These are phyloP conservation scores for Wickerhamomyces pijperi DNA, from an alignment of 805 yeast species.

Conservation along the genomic window DNA sequence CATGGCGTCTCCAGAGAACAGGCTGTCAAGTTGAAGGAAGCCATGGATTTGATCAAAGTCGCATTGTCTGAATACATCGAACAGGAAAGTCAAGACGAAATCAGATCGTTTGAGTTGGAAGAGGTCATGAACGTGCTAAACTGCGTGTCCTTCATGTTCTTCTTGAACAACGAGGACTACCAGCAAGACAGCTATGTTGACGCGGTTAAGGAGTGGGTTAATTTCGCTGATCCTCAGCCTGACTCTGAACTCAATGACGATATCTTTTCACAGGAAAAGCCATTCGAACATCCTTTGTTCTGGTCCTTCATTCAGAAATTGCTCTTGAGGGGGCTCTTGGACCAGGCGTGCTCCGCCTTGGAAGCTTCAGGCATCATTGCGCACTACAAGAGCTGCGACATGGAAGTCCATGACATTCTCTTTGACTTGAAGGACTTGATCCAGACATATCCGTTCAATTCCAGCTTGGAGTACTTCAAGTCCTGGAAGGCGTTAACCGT, in stretches of 20 bases:
- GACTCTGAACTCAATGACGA: conserved; percentile 36
- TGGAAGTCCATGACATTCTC: conserved; percentile 19
- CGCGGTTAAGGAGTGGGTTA: conserved; percentile 43
- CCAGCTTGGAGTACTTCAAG: conserved; percentile 20
- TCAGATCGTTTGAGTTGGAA: conserved; percentile 26
- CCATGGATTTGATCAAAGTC: conserved; percentile 21
- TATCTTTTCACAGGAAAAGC: conserved; percentile 30
- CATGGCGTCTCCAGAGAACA: conserved; percentile 24
- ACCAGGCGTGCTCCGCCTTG: conserved; percentile 40
- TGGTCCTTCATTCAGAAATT: conserved; percentile 54
- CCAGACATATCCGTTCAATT: conserved; percentile 24
- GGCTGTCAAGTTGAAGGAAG: conserved; percentile 23
- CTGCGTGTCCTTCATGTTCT: conserved; percentile 44
- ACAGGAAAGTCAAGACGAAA: conserved; percentile 17
- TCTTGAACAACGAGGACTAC: conserved; percentile 23
- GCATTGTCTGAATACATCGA: conserved; percentile 24
- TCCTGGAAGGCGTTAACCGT: conserved; percentile 22
- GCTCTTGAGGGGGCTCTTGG: conserved; percentile 49
- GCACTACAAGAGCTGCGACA: conserved; percentile 9
- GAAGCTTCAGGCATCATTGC: conserved; percentile 29
- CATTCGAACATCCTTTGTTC: conserved; percentile 40
- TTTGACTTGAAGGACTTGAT: conserved; percentile 23
- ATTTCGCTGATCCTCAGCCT: conserved; percentile 60
- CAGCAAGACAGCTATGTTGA: conserved; percentile 23
- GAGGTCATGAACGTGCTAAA: conserved; percentile 43